Conservation (phyloP, 2,329 filamentous ascomycete species). For the Diaporthe nobilis region DNA sequence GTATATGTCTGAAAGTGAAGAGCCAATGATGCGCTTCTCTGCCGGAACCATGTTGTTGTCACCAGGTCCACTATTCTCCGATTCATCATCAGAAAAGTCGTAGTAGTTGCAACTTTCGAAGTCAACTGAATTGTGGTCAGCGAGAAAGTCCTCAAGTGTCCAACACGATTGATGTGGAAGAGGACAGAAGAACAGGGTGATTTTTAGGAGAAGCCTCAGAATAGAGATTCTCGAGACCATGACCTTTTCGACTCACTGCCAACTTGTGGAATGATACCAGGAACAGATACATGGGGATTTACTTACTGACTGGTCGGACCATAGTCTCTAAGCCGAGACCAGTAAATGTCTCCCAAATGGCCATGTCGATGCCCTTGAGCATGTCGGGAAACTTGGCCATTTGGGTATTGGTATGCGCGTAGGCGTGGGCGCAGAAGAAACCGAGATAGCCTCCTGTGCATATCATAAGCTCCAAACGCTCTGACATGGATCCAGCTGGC, state of each 20-base stretch:
- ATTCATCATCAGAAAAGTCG: neutral
- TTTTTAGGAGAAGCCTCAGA: too few species aligned
- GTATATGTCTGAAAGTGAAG: neutral
- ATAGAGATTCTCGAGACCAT: too few species aligned
- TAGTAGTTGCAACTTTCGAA: too few species aligned
- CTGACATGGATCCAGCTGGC: neutral
- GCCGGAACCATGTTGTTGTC: neutral
- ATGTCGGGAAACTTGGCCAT: neutral
- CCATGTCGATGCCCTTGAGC: neutral
- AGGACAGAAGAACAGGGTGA: too few species aligned
- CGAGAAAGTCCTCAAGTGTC: too few species aligned
- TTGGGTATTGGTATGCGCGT: neutral
- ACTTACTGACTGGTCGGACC: neutral
- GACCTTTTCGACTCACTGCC: too few species aligned
- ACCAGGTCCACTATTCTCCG: neutral
- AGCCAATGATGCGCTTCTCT: neutral
- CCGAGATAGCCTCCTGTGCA: neutral
- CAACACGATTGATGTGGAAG: too few species aligned
- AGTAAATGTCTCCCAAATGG: neutral
- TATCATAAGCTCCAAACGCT: neutral
- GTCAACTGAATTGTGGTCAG: too few species aligned
- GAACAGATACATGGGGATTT: neutral
- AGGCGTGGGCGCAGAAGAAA: slow-evolving; percentile 3
- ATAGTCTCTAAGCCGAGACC: neutral
- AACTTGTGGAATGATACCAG: neutral